Percentiles rank a stretch among this genome's conserved stretches.
Evolutionary conservation across 768 basidiomycete species (phyloP).

Genomic region (Calvatia gigantea): DNA sequence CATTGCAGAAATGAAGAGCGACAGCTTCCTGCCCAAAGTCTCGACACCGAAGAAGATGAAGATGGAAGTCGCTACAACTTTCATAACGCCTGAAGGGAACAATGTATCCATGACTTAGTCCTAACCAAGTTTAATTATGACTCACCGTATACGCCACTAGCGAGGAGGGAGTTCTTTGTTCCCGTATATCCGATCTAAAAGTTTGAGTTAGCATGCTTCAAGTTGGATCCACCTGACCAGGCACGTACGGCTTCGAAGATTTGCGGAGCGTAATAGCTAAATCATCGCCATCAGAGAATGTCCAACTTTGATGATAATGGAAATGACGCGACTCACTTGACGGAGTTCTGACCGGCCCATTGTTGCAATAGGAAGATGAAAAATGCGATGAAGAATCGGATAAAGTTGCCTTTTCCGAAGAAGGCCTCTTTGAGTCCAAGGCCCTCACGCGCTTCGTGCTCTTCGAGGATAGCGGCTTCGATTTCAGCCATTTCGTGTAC

Average conservation of each 20-base stretch:
- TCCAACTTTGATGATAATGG: background rate
- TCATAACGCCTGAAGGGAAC: conserved; percentile 43
- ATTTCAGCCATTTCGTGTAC: conserved; percentile 75
- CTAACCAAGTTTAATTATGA: background rate
- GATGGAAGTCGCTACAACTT: conserved; percentile 60
- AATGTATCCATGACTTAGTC: background rate
- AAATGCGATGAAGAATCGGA: conserved; percentile 84
- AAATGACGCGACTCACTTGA: conserved; percentile 36
- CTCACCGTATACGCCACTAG: conserved; percentile 63
- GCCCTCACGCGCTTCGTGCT: conserved; percentile 59
- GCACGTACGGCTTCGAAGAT: conserved; percentile 60
- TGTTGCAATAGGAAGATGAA: conserved; percentile 78
- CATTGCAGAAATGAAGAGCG: conserved; percentile 67
- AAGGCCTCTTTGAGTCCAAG: conserved; percentile 70
- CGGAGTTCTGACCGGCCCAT: conserved; percentile 82
- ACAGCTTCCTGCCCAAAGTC: conserved; percentile 62
- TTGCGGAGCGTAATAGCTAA: conserved; percentile 68
- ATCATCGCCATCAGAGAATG: background rate
- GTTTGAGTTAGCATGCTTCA: conserved; percentile 3
- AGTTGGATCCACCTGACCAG: background rate
- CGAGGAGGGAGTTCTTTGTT: conserved; percentile 57
- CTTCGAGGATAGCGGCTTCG: conserved; percentile 74
- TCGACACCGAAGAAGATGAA: conserved; percentile 72
- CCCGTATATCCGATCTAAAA: conserved; percentile 67
- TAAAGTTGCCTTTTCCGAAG: conserved; percentile 75